A percentile compares a stretch with the other conserved stretches of the same genome.
Evolutionary conservation across 2,329 filamentous ascomycete genomes (phyloP).

Genomic region (Monilinia polystroma): DNA sequence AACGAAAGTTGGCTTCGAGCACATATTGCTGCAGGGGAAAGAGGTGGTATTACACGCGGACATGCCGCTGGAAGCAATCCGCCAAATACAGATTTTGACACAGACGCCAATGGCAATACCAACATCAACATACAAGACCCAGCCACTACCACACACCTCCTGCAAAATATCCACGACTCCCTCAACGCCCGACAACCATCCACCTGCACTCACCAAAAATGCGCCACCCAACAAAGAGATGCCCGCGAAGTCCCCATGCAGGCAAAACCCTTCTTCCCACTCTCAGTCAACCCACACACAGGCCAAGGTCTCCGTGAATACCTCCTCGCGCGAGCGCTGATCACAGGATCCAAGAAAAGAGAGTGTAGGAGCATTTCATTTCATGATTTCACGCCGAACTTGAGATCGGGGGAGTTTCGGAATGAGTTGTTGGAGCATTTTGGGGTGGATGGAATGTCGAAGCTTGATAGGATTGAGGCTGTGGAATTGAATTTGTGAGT

Average conservation of each 20-base stretch:
- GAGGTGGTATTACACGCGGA: background rate
- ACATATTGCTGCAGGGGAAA: background rate
- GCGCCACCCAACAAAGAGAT: background rate
- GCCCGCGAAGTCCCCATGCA: background rate
- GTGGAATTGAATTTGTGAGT: slow-evolving; percentile 38
- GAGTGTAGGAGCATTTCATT: slow-evolving; percentile 34
- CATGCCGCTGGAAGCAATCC: too few relatives aligned
- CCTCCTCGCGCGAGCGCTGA: slow-evolving; percentile 30
- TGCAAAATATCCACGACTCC: background rate
- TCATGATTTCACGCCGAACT: slow-evolving; percentile 35
- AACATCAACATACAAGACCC: background rate
- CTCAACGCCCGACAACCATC: background rate
- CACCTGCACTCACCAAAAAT: background rate
- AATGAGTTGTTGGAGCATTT: slow-evolving; percentile 33
- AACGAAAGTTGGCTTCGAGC: background rate
- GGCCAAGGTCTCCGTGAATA: slow-evolving; percentile 36
- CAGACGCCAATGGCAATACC: too few relatives aligned
- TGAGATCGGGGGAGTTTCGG: slow-evolving; percentile 23
- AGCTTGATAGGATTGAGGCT: slow-evolving; percentile 27
- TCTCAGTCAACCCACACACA: slow-evolving; percentile 30
- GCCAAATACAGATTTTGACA: background rate
- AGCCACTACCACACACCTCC: background rate
- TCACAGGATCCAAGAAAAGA: slow-evolving; percentile 27
- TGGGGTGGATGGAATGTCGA: slow-evolving; percentile 11
- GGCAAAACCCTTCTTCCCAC: background rate